Percentiles rank a stretch among this genome's conserved stretches.
Evolutionary conservation across 2,329 filamentous ascomycete species (phyloP).

Genomic region (Fusarium sp.): DNA sequence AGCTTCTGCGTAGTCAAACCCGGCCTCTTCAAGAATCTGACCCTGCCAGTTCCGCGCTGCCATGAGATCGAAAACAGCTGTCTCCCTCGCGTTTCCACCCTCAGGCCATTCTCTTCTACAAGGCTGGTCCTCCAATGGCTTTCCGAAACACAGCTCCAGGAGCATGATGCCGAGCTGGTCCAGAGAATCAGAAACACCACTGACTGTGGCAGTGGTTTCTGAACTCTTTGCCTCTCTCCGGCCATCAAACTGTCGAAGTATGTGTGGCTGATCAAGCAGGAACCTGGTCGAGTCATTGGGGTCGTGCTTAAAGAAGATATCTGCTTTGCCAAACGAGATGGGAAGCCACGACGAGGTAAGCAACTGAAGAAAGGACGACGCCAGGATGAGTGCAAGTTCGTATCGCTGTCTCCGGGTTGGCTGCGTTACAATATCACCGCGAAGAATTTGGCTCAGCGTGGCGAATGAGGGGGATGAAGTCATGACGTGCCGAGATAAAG

Average conservation of each 20-base stretch:
- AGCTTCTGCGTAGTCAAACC: background rate
- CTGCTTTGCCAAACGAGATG: background rate
- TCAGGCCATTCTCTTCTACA: constrained; percentile 9
- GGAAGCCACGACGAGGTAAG: background rate
- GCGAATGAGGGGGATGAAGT: background rate
- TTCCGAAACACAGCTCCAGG: constrained; percentile 7
- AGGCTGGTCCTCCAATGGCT: constrained; percentile 9
- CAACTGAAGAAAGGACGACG: background rate
- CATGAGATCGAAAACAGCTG: background rate
- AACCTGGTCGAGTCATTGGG: background rate
- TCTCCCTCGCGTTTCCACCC: background rate
- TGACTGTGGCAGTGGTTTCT: background rate
- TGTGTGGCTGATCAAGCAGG: background rate
- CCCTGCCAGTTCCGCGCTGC: background rate
- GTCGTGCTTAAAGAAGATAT: background rate
- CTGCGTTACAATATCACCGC: background rate
- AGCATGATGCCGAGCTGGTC: constrained; percentile 7
- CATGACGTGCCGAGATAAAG: background rate
- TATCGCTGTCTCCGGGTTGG: background rate
- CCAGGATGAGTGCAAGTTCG: background rate
- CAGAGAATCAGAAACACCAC: background rate
- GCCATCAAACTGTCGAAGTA: background rate
- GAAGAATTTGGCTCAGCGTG: background rate
- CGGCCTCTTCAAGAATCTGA: background rate
- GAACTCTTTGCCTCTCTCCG: background rate